Conservation (phyloP, 805 yeast genomes). For the Metschnikowia shivogae region DNA sequence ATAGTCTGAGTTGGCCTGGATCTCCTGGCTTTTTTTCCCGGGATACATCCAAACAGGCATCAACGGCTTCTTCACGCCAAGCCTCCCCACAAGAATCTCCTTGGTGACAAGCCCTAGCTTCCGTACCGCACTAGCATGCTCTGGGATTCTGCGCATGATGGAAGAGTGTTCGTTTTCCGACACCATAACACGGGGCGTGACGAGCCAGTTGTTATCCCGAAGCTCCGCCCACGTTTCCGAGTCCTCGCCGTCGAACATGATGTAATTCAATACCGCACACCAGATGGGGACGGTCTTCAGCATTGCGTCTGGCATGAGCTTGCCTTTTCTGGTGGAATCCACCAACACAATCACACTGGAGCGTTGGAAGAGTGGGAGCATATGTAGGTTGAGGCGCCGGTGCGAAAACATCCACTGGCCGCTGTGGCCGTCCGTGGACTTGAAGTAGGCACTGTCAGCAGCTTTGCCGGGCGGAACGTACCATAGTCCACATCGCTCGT, state of each 20-base stretch:
- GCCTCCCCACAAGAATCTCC: conserved; percentile 23
- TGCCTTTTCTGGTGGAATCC: conserved; percentile 85
- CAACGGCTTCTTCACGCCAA: conserved; percentile 42
- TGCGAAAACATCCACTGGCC: conserved; percentile 75
- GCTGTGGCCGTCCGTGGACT: conserved; percentile 89
- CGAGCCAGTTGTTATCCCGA: conserved; percentile 33
- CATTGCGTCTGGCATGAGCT: conserved; percentile 78
- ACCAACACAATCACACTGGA: conserved; percentile 55
- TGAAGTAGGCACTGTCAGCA: conserved; percentile 62
- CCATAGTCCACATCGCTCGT: conserved; percentile 88
- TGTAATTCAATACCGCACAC: conserved; percentile 72
- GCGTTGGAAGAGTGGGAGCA: conserved; percentile 45
- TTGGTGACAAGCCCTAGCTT: conserved; percentile 38
- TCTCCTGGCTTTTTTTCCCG: conserved; percentile 21
- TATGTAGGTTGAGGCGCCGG: conserved; percentile 70
- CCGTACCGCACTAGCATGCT: conserved; percentile 43
- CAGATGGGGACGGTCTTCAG: conserved; percentile 88
- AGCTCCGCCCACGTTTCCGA: neutral
- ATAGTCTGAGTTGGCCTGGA: neutral
- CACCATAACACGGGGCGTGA: conserved; percentile 51
- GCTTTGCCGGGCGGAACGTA: conserved; percentile 50
- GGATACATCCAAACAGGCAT: conserved; percentile 73
- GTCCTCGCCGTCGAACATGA: conserved; percentile 38
- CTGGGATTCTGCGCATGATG: conserved; percentile 46
- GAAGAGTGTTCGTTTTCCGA: conserved; percentile 52